phyloP scores from a whole-genome alignment of 371 early-diverging fungal genomes.

The Mortierella sp. region DNA sequence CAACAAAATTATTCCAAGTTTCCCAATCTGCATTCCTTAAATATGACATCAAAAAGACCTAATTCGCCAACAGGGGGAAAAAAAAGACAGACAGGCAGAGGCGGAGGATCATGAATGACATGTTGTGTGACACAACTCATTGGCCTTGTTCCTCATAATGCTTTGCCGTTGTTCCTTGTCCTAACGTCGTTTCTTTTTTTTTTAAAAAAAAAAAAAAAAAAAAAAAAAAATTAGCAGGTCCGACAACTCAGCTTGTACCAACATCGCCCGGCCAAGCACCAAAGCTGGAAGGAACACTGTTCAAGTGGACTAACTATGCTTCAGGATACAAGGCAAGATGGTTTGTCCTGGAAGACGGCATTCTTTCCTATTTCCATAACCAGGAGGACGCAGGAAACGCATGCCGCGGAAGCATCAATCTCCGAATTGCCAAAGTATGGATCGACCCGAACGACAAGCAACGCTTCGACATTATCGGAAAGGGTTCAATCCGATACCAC shows the following conservation, averaged over 20 bases:
- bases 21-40: no score
- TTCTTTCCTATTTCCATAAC: constrained; percentile 81
- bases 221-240: no score
- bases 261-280: constrained; percentile 61
- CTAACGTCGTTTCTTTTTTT: not conserved
- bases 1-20: no score
- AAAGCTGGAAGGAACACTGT: constrained; percentile 64
- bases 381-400: constrained; percentile 75
- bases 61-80: no score
- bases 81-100: no score
- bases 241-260: constrained; percentile 27
- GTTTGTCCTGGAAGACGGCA: constrained; percentile 81
- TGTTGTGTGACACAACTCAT: not conserved
- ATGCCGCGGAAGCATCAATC: constrained; percentile 80
- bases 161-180: no score
- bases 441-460: constrained; percentile 70
- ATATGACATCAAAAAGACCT: no score
- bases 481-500: constrained; percentile 74
- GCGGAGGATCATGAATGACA: no score
- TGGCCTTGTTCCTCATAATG: not conserved
- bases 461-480: constrained; percentile 80
- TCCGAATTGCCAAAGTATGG: constrained; percentile 70
- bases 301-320: constrained; percentile 89
- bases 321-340: constrained; percentile 81
- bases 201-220: no score